phyloP scores from a whole-genome alignment of 2,329 filamentous ascomycete species.

The Fusarium sp. region DNA sequence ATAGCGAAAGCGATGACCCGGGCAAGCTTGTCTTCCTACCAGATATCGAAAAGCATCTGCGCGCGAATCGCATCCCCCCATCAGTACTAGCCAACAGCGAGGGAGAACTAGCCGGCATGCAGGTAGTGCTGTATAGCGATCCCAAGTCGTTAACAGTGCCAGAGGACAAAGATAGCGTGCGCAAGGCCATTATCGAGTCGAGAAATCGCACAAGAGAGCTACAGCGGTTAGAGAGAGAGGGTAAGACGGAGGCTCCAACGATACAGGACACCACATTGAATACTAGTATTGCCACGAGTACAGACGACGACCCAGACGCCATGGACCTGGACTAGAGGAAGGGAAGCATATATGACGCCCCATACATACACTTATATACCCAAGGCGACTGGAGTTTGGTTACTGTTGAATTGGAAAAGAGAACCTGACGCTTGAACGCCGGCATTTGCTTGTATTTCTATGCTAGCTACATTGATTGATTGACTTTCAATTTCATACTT shows the following conservation, averaged over 20 bases:
- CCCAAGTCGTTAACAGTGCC: constrained; percentile 82
- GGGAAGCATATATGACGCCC: neutral
- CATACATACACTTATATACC: constrained; percentile 37
- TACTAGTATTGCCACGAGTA: constrained; percentile 22
- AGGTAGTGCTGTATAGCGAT: constrained; percentile 87
- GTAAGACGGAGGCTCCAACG: constrained; percentile 14
- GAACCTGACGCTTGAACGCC: neutral
- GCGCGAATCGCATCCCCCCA: constrained; percentile 74
- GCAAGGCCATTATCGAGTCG: constrained; percentile 85
- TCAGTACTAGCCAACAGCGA: constrained; percentile 71
- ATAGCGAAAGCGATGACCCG: constrained; percentile 57
- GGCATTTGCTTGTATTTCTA: constrained; percentile 27
- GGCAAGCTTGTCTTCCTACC: constrained; percentile 81
- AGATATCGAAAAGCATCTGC: constrained; percentile 85
- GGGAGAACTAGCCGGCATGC: constrained; percentile 68
- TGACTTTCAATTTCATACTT: constrained; percentile 30
- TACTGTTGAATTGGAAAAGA: constrained; percentile 4
- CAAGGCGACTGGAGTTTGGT: constrained; percentile 44
- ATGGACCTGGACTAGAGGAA: constrained; percentile 73
- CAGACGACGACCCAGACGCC: constrained; percentile 65
- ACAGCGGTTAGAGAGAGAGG: constrained; percentile 59
- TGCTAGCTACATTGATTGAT: constrained; percentile 23
- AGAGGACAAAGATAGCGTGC: constrained; percentile 79
- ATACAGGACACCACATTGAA: constrained; percentile 22
- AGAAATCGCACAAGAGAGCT: constrained; percentile 73